Evolutionary conservation across 192 early-diverging fungal species (phyloP).

Genomic region (Dissophora ornata): DNA sequence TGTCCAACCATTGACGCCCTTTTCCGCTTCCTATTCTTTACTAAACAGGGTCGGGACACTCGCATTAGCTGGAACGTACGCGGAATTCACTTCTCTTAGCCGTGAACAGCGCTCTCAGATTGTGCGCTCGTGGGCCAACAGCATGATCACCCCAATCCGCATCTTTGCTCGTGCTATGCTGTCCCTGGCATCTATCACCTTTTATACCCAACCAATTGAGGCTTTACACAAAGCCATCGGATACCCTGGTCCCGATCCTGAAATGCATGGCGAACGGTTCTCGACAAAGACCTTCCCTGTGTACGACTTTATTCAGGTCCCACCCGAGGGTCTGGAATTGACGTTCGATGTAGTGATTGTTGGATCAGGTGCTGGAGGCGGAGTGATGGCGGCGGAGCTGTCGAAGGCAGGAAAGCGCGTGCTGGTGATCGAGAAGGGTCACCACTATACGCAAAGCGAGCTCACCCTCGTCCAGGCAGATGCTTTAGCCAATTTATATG

Average conservation of each 20-base stretch:
- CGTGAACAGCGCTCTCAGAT: conserved; percentile 46
- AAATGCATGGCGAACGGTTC: conserved; percentile 54
- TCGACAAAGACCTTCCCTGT: conserved; percentile 53
- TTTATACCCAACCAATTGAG: conserved; percentile 21
- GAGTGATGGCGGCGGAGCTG: conserved; percentile 74
- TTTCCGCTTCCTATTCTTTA: background rate
- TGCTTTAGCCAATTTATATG: conserved; percentile 65
- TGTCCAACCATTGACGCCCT: background rate
- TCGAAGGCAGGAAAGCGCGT: conserved; percentile 73
- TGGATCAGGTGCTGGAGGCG: conserved; percentile 77
- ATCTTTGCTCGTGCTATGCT: conserved; percentile 34
- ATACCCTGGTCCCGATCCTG: conserved; percentile 65
- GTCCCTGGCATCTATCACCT: conserved; percentile 10
- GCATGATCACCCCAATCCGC: conserved; percentile 42
- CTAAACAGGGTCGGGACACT: conserved; percentile 31
- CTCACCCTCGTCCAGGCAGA: conserved; percentile 62
- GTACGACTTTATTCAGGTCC: conserved; percentile 67
- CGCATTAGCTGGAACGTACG: conserved; percentile 38
- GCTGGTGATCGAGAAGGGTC: conserved; percentile 79
- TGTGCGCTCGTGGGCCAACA: conserved; percentile 32
- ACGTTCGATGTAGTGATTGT: conserved; percentile 74
- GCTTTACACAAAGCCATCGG: conserved; percentile 59
- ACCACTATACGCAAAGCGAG: conserved; percentile 65
- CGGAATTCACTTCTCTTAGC: conserved; percentile 32
- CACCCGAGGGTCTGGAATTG: conserved; percentile 48